Evolutionary conservation across 805 yeast genomes (phyloP).

Genomic region (Teunomyces lycoperdinae): DNA sequence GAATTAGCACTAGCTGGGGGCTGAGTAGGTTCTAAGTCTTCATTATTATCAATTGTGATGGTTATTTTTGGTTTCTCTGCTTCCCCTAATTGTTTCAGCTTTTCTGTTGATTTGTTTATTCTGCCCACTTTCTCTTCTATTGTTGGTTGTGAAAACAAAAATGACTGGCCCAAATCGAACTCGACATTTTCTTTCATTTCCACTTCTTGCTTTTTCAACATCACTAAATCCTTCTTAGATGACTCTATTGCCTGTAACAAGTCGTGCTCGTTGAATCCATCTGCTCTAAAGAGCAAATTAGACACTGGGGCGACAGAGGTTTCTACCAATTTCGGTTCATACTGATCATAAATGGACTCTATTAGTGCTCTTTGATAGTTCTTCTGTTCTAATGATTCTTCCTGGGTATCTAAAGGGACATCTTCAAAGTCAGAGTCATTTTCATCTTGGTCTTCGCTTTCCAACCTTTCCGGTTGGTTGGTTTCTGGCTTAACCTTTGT

Average conservation of each 20-base stretch:
- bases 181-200: neutral
- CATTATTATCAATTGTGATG: neutral
- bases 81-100: conserved; percentile 13
- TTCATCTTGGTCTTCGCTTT: conserved; percentile 3
- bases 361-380: conserved; percentile 29
- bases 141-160: conserved; percentile 27
- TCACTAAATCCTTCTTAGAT: conserved; percentile 42
- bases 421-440: conserved; percentile 22
- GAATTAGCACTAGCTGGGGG: neutral
- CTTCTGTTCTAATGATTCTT: conserved; percentile 26
- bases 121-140: conserved; percentile 47
- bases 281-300: neutral
- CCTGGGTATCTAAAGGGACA: conserved; percentile 16
- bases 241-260: conserved; percentile 46
- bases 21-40: too few species aligned
- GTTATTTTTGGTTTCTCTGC: neutral
- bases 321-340: conserved; percentile 5
- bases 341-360: conserved; percentile 35
- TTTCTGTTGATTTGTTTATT: conserved; percentile 48
- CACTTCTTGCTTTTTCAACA: conserved; percentile 20
- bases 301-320: neutral
- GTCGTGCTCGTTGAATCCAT: conserved; percentile 31
- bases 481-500: neutral
- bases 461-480: neutral
- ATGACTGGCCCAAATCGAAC: conserved; percentile 4